These are phyloP conservation scores for Ophiocordyceps sinensis DNA, from an alignment of 2,329 filamentous ascomycete species.

Conservation along the genomic window DNA sequence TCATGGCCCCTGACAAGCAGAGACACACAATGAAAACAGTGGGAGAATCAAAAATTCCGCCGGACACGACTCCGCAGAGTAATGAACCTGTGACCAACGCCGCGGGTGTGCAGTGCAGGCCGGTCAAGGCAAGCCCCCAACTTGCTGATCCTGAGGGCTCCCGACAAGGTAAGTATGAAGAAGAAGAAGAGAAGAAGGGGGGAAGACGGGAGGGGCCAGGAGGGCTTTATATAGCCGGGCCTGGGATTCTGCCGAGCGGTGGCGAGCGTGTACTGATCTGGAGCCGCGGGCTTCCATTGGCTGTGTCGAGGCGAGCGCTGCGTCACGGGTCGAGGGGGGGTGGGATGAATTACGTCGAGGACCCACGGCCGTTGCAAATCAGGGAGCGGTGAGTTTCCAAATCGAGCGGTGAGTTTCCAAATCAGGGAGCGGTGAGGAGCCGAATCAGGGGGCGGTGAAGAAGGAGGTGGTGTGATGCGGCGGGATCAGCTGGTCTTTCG, in stretches of 20 bases:
- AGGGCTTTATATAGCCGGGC: conserved; percentile 2
- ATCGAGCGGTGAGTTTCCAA: too few relatives aligned
- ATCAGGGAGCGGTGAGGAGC: too few relatives aligned
- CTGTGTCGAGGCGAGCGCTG: not conserved
- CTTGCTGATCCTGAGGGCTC: conserved; percentile 27
- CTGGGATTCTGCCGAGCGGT: conserved; percentile 5
- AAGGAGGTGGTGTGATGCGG: too few relatives aligned
- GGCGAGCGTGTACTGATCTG: conserved; percentile 2
- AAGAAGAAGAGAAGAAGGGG: conserved; percentile 18
- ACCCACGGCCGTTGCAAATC: not conserved
- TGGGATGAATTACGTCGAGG: not conserved
- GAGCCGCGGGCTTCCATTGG: not conserved
- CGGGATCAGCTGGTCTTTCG: too few relatives aligned
- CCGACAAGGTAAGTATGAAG: conserved; percentile 39
- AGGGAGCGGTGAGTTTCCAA: too few relatives aligned
- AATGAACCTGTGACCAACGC: conserved; percentile 29
- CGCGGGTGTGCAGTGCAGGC: conserved; percentile 41
- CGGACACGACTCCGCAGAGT: conserved; percentile 35
- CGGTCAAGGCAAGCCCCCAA: conserved; percentile 22
- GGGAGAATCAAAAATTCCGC: conserved; percentile 34
- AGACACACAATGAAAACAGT: conserved; percentile 27
- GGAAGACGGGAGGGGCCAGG: not conserved
- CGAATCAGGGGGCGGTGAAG: too few relatives aligned
- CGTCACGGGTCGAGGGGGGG: not conserved
- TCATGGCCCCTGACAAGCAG: conserved; percentile 24